A percentile compares a stretch with the other conserved stretches of the same genome.
phyloP scores from a whole-genome alignment of 805 yeast species.

The Sungouiozyma intestinalis region DNA sequence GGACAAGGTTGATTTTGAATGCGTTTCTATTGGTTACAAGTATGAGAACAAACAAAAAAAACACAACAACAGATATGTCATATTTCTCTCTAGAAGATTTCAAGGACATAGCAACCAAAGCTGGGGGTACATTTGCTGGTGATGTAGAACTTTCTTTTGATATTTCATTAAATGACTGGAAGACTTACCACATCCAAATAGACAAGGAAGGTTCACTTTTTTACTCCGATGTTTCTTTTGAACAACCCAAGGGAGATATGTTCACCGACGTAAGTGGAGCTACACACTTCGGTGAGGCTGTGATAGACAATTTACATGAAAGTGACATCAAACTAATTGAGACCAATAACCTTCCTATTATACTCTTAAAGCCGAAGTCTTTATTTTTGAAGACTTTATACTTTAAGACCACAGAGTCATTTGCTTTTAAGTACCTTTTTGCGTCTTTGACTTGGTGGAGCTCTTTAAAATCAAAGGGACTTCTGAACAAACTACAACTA shows the following conservation, averaged over 20 bases:
- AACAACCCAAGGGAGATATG: slow-evolving; percentile 2
- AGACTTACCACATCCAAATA: slow-evolving; percentile 12
- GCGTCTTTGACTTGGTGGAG: slow-evolving; percentile 48
- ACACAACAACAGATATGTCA: not conserved
- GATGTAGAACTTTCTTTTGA: slow-evolving; percentile 17
- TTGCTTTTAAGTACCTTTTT: slow-evolving; percentile 33
- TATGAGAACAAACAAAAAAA: not conserved
- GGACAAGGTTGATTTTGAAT: too few relatives aligned
- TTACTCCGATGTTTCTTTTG: slow-evolving; percentile 6
- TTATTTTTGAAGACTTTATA: slow-evolving; percentile 6
- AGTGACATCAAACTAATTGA: slow-evolving; percentile 16
- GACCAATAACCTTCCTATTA: slow-evolving; percentile 7
- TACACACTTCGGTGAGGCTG: slow-evolving; percentile 3
- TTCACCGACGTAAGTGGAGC: not conserved
- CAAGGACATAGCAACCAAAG: not conserved
- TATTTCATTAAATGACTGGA: slow-evolving; percentile 16
- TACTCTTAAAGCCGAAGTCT: slow-evolving; percentile 9
- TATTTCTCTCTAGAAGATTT: not conserved
- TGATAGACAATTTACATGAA: slow-evolving; percentile 18
- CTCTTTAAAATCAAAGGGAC: slow-evolving; percentile 39
- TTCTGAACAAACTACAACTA: slow-evolving; percentile 38
- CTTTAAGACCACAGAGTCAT: slow-evolving; percentile 12
- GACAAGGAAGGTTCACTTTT: slow-evolving; percentile 11
- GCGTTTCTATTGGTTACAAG: not conserved
- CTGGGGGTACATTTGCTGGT: slow-evolving; percentile 16